Conservation (phyloP, 768 basidiomycete species). For the Boletus subcaerulescens region DNA sequence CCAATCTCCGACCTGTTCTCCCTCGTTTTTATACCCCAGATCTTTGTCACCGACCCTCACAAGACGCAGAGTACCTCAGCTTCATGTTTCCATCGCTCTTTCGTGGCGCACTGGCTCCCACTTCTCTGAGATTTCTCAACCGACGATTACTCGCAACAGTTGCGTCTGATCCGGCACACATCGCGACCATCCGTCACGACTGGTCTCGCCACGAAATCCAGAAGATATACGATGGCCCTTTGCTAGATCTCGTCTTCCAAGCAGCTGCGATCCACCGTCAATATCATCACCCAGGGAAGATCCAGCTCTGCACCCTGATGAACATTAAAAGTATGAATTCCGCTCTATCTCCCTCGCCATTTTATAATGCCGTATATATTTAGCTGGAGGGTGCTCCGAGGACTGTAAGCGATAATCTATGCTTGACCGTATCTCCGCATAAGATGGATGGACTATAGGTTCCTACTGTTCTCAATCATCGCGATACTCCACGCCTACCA, state of each 20-base stretch:
- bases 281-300: slow-evolving; percentile 83
- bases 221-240: slow-evolving; percentile 76
- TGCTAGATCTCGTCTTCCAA: slow-evolving; percentile 86
- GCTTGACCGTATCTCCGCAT: neutral
- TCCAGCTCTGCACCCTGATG: slow-evolving; percentile 96
- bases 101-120: slow-evolving; percentile 7
- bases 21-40: no score
- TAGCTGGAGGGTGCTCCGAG: slow-evolving; percentile 93
- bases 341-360: slow-evolving; percentile 23
- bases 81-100: slow-evolving; percentile 13
- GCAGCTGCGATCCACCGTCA: slow-evolving; percentile 83
- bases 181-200: slow-evolving; percentile 45
- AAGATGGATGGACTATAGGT: slow-evolving; percentile 43
- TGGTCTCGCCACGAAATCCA: slow-evolving; percentile 85
- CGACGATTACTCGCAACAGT: slow-evolving; percentile 62
- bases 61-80: no score
- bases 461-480: slow-evolving; percentile 98
- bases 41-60: no score
- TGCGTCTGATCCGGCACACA: slow-evolving; percentile 13
- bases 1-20: slow-evolving; percentile 2
- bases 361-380: neutral
- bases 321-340: slow-evolving; percentile 87
- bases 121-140: slow-evolving; percentile 19
- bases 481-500: slow-evolving; percentile 85
- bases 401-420: slow-evolving; percentile 64